These are phyloP conservation scores for Baeospora myosura DNA, from an alignment of 1,284 basidiomycete genomes.

Conservation along the genomic window DNA sequence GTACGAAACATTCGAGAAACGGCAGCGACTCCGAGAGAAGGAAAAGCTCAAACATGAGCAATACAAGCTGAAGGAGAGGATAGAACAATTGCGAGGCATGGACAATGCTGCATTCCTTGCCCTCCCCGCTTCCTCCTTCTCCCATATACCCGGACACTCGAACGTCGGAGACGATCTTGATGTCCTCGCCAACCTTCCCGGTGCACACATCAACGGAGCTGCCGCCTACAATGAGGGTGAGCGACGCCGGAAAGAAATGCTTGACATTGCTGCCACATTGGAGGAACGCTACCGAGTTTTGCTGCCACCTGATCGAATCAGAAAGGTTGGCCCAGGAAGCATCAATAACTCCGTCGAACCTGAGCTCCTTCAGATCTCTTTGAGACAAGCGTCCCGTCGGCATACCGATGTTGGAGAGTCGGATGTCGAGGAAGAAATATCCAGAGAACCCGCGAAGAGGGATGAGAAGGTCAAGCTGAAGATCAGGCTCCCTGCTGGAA, in stretches of 20 bases:
- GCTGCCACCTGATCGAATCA: constrained; percentile 53
- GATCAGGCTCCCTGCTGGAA: constrained; percentile 27
- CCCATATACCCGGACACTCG: constrained; percentile 22
- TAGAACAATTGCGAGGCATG: constrained; percentile 76
- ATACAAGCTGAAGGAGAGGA: constrained; percentile 83
- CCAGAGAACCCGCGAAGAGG: constrained; percentile 9
- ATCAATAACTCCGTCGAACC: not conserved
- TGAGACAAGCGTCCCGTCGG: no score
- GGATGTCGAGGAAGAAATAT: constrained; percentile 9
- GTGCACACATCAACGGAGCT: constrained; percentile 31
- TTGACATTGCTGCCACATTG: constrained; percentile 53
- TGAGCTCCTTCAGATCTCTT: not conserved
- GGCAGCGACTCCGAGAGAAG: constrained; percentile 78
- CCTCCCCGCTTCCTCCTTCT: constrained; percentile 51
- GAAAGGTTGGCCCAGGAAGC: constrained; percentile 13
- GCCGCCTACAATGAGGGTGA: constrained; percentile 55
- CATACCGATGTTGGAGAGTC: not conserved
- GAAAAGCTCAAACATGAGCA: constrained; percentile 88
- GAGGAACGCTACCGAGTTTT: constrained; percentile 66
- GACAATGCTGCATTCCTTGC: constrained; percentile 62
- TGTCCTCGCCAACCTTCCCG: constrained; percentile 21
- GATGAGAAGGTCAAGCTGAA: constrained; percentile 29
- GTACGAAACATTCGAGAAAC: constrained; percentile 82
- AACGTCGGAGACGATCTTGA: constrained; percentile 22
- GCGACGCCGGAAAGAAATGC: constrained; percentile 61